These are phyloP conservation scores for Termitomyces sp. DNA, from an alignment of 768 basidiomycete species.

Conservation along the genomic window DNA sequence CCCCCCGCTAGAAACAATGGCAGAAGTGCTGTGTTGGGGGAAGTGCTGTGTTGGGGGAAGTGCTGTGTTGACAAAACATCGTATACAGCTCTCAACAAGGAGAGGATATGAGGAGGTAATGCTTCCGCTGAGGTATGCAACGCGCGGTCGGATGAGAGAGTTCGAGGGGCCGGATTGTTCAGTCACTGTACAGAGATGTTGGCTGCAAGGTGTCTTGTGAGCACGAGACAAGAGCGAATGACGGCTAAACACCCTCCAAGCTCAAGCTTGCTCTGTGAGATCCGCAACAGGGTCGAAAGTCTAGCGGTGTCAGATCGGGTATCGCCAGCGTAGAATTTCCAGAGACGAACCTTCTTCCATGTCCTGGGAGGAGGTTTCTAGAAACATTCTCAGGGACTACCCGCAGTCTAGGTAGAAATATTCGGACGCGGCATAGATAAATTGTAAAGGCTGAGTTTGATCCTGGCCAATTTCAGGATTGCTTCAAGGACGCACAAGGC, in stretches of 20 bases:
- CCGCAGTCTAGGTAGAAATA: slow-evolving; percentile 85
- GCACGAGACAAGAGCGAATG: background rate
- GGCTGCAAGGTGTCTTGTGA: slow-evolving; percentile 27
- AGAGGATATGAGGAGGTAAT: background rate
- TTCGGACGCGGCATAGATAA: slow-evolving; percentile 70
- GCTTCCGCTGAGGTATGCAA: slow-evolving; percentile 29
- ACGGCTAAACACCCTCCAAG: slow-evolving; percentile 51
- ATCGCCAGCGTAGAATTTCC: background rate
- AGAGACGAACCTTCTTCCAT: slow-evolving; percentile 61
- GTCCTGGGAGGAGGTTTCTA: slow-evolving; percentile 70
- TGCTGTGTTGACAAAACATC: slow-evolving; percentile 44
- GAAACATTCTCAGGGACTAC: slow-evolving; percentile 44
- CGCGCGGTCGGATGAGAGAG: slow-evolving; percentile 66
- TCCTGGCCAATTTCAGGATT: background rate
- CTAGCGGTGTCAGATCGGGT: background rate
- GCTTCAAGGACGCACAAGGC: slow-evolving; percentile 42
- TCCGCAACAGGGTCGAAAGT: slow-evolving; percentile 68
- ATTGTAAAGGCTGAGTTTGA: slow-evolving; percentile 27
- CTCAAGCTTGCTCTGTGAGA: slow-evolving; percentile 51
- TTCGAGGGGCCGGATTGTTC: slow-evolving; percentile 69
- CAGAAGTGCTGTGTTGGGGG: slow-evolving; percentile 47
- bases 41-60: slow-evolving; percentile 50
- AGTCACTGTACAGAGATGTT: slow-evolving; percentile 64
- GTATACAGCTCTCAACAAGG: slow-evolving; percentile 6
- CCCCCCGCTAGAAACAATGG: slow-evolving; percentile 63